These are phyloP conservation scores for Vigna reflexopilosa DNA, from an alignment of 306 rosid genomes.

Conservation along the genomic window DNA sequence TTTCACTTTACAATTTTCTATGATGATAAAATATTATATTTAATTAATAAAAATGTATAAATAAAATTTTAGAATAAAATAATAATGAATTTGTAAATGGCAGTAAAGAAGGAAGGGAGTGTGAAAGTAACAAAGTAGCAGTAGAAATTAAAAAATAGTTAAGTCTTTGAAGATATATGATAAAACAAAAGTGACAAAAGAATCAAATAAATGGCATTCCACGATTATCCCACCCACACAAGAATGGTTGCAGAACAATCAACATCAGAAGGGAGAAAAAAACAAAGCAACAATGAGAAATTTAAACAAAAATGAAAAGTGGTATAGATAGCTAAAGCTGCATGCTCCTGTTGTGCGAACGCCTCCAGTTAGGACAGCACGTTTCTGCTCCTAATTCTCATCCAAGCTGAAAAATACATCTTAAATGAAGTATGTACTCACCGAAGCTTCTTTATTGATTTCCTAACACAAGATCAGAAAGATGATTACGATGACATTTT, in stretches of 20 bases:
- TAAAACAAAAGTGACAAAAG: conserved; percentile 20
- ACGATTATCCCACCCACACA: conserved; percentile 41
- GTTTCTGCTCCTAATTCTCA: conserved; percentile 40
- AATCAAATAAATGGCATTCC: conserved; percentile 39
- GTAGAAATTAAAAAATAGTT: conserved; percentile 6
- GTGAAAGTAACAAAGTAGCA: neutral
- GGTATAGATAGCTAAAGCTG: conserved; percentile 41
- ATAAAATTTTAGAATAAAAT: no score
- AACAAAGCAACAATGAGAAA: neutral
- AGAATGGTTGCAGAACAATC: conserved; percentile 41
- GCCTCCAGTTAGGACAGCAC: conserved; percentile 49
- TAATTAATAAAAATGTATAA: no score
- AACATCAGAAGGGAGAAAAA: conserved; percentile 22
- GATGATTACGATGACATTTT: conserved; percentile 48
- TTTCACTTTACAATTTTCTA: no score
- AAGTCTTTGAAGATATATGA: neutral
- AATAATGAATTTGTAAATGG: no score
- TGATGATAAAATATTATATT: no score
- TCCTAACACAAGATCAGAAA: conserved; percentile 35
- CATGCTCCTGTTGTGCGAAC: conserved; percentile 46
- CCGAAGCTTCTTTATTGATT: conserved; percentile 55
- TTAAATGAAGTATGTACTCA: conserved; percentile 41
- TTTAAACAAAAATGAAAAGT: conserved; percentile 24
- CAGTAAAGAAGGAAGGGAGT: no score
- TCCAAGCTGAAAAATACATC: conserved; percentile 40